Conservation (phyloP, 1,284 basidiomycete species). For the Flammula alnicola region DNA sequence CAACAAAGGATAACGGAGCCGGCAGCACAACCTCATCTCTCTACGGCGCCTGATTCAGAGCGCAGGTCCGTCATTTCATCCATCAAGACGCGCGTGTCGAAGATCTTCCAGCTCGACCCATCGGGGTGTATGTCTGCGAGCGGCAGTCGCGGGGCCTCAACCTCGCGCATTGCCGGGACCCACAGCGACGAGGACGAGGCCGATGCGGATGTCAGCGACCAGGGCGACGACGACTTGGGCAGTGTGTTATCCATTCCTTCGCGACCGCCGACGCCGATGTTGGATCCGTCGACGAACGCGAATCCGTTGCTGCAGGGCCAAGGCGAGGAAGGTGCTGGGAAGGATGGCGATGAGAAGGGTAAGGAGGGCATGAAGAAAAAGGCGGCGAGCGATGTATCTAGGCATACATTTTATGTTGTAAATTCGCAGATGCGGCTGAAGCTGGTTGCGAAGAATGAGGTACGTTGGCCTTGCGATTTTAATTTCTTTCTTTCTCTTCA, state of each 20-base stretch:
- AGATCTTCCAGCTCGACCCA: constrained; percentile 43
- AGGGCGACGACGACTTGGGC: too few relatives aligned
- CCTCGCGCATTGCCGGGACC: neutral
- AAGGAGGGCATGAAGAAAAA: constrained; percentile 18
- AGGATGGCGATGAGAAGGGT: constrained; percentile 42
- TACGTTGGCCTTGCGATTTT: constrained; percentile 33
- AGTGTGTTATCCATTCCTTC: too few relatives aligned
- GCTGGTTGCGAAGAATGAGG: constrained; percentile 88
- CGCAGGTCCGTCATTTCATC: constrained; percentile 51
- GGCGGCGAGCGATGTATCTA: constrained; percentile 63
- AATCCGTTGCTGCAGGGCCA: constrained; percentile 47
- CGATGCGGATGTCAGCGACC: neutral
- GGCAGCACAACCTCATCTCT: constrained; percentile 15
- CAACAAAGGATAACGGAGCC: neutral
- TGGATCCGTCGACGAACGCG: constrained; percentile 77
- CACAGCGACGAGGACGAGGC: constrained; percentile 2
- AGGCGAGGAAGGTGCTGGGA: constrained; percentile 26
- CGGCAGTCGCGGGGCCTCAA: too few relatives aligned
- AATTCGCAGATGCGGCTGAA: constrained; percentile 93
- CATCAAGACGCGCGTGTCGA: constrained; percentile 54
- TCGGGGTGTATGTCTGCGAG: neutral
- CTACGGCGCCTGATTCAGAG: constrained; percentile 35
- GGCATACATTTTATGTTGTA: constrained; percentile 93
- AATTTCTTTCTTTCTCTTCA: constrained; percentile 9
- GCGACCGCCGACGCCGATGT: constrained; percentile 54